Percentiles rank a stretch among this genome's conserved stretches.
These are phyloP conservation scores for Corylus avellana DNA, from an alignment of 306 rosid species.

Conservation along the genomic window DNA sequence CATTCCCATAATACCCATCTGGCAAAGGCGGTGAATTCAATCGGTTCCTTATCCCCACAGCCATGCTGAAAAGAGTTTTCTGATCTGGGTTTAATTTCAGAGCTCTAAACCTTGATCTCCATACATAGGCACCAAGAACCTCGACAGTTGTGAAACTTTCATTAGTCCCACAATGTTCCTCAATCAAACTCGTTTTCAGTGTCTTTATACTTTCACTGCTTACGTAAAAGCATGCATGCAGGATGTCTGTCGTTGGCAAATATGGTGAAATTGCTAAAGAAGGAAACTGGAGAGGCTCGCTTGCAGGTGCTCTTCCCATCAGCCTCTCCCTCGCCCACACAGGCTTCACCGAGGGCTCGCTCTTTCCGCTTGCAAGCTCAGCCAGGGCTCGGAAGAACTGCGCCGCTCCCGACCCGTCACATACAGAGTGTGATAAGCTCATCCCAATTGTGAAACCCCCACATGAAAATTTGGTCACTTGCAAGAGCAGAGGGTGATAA, in stretches of 20 bases:
- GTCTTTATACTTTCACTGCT: constrained; percentile 33
- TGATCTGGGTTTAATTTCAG: constrained; percentile 41
- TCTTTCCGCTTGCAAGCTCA: constrained; percentile 49
- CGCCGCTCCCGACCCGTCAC: constrained; percentile 52
- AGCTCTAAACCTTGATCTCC: constrained; percentile 58
- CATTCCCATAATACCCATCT: constrained; percentile 64
- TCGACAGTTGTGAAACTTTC: constrained; percentile 51
- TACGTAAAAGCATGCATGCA: constrained; percentile 35
- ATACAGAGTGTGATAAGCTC: constrained; percentile 49
- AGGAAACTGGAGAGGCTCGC: constrained; percentile 31
- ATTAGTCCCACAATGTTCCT: constrained; percentile 6
- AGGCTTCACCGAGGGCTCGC: constrained; percentile 50
- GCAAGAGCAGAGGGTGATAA: constrained; percentile 36
- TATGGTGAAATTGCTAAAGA: constrained; percentile 46
- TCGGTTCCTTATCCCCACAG: constrained; percentile 47
- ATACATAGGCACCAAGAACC: constrained; percentile 51
- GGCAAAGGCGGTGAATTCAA: constrained; percentile 54
- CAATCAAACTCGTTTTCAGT: constrained; percentile 39
- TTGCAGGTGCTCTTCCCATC: constrained; percentile 8
- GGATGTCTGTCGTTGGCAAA: constrained; percentile 39
- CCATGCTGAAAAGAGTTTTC: constrained; percentile 35
- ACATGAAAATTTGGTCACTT: constrained; percentile 51
- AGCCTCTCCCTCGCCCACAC: constrained; percentile 59
- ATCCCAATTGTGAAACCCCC: constrained; percentile 58
- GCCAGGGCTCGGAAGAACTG: constrained; percentile 41